These are phyloP conservation scores for Polygonum maritimum DNA, from an alignment of 148 eudicot species.

Conservation along the genomic window DNA sequence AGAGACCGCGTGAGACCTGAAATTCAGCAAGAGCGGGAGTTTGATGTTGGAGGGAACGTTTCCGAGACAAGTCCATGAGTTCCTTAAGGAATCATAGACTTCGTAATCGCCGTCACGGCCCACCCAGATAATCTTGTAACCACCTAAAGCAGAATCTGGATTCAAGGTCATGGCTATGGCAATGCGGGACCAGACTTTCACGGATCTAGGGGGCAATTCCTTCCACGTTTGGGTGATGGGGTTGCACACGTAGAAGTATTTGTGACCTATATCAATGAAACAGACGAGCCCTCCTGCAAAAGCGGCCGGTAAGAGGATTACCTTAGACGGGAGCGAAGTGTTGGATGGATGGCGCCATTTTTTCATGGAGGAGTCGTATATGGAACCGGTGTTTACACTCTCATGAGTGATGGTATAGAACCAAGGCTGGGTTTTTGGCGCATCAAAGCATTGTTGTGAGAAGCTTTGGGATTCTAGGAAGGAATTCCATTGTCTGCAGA, in stretches of 20 bases:
- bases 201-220: slow-evolving; percentile 66
- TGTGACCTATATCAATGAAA: slow-evolving; percentile 62
- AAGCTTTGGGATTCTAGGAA: slow-evolving; percentile 54
- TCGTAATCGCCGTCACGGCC: slow-evolving; percentile 77
- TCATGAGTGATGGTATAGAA: slow-evolving; percentile 67
- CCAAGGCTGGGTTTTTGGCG: slow-evolving; percentile 55
- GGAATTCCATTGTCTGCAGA: slow-evolving; percentile 79
- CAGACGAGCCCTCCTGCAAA: slow-evolving; percentile 94
- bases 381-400: slow-evolving; percentile 30
- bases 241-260: slow-evolving; percentile 68
- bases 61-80: slow-evolving; percentile 60
- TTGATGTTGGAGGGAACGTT: slow-evolving; percentile 46
- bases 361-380: slow-evolving; percentile 59
- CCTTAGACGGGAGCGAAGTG: slow-evolving; percentile 44
- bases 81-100: slow-evolving; percentile 59
- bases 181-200: slow-evolving; percentile 74
- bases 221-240: slow-evolving; percentile 70
- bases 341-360: slow-evolving; percentile 77
- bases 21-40: slow-evolving; percentile 63
- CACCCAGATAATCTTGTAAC: slow-evolving; percentile 87
- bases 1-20: slow-evolving; percentile 63
- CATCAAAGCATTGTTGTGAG: slow-evolving; percentile 54
- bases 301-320: slow-evolving; percentile 68
- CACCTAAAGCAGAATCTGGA: slow-evolving; percentile 29
- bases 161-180: slow-evolving; percentile 74